Evolutionary conservation across 345 rosid species (phyloP).

Genomic region (Rhodamnia rubescens): DNA sequence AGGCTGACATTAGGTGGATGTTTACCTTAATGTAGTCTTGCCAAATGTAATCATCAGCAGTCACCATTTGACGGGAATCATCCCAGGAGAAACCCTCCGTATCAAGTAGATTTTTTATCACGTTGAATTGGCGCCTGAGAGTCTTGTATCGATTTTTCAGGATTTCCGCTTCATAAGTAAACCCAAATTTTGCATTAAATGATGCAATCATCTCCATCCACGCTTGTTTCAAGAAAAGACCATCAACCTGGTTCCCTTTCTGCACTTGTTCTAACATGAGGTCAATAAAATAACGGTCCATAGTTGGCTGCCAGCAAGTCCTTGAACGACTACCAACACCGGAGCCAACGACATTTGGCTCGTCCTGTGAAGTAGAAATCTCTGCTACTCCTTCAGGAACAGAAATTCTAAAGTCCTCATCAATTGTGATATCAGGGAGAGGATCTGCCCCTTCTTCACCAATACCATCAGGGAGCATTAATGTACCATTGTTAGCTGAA

Average conservation of each 20-base stretch:
- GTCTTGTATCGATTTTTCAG: conserved; percentile 81
- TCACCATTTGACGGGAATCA: conserved; percentile 74
- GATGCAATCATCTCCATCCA: conserved; percentile 65
- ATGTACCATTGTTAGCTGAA: conserved; percentile 7
- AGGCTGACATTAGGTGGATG: neutral
- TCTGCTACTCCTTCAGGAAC: conserved; percentile 14
- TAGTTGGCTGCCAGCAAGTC: conserved; percentile 79
- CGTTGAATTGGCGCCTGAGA: conserved; percentile 58
- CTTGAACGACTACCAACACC: conserved; percentile 27
- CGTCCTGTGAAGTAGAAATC: conserved; percentile 8
- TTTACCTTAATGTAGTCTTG: conserved; percentile 74
- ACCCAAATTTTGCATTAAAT: conserved; percentile 65
- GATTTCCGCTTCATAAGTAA: conserved; percentile 49
- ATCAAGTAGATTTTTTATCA: conserved; percentile 55
- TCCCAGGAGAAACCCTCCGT: conserved; percentile 76
- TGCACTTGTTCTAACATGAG: conserved; percentile 69
- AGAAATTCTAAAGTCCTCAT: conserved; percentile 25
- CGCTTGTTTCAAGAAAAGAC: conserved; percentile 66
- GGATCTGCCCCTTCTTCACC: conserved; percentile 16
- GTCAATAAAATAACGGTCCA: conserved; percentile 74
- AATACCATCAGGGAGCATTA: neutral
- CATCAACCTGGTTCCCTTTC: conserved; percentile 69
- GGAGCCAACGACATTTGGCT: neutral
- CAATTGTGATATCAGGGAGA: conserved; percentile 12
- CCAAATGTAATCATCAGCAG: conserved; percentile 80